Evolutionary conservation across 2,329 filamentous ascomycete species (phyloP), one percentile per base, ranked within the genome.

Genomic region (Torrubiella hemipterigena): DNA sequence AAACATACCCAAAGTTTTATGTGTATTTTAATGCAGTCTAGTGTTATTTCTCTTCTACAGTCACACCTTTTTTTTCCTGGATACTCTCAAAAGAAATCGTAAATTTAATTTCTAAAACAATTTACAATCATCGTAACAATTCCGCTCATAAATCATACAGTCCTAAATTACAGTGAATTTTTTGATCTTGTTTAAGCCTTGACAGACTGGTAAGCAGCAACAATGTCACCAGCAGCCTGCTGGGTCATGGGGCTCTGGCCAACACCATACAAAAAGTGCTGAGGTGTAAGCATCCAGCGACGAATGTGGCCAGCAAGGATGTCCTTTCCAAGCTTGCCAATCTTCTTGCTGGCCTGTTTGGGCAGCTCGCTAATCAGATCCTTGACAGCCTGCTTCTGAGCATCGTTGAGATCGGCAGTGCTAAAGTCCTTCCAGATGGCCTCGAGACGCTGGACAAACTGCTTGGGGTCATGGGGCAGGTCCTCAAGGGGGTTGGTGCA

Each of bases 261-360:
- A 11, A 32, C 17, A 6, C 34, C 34, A 13, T 32, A 32, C 19
- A 32, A 13, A 17, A 32, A 36, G 26, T 32, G 33, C 25, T 32
- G 26, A 3, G 30, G 34, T 7, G 26, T 35, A 26, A 35, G 33
- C 29, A 32, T 19, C 33, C 33, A 35, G 15, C 16, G 33, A 19
- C 19, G 15, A 12, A 35, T 16, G 18, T 35, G 33, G 12, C 33
- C 33, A 9, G 27, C 10, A 12, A 37, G 15, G 17, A 33, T 33
- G 20, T 37, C 31, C 17, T 31, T 21, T 12, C 35, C 35, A 7
- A 37, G 35, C 28, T 31, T 37, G 13, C 21, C 20, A 28, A 36
- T 30, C 31, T 33, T 36, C 20, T 26, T 33, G 26, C 13, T 33
- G 3, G 30, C 30, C 21, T 36, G 34, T 11, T 27, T 25, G 9